These are phyloP conservation scores for Kwoniella shandongensis DNA, from an alignment of 768 basidiomycete genomes.

Conservation along the genomic window DNA sequence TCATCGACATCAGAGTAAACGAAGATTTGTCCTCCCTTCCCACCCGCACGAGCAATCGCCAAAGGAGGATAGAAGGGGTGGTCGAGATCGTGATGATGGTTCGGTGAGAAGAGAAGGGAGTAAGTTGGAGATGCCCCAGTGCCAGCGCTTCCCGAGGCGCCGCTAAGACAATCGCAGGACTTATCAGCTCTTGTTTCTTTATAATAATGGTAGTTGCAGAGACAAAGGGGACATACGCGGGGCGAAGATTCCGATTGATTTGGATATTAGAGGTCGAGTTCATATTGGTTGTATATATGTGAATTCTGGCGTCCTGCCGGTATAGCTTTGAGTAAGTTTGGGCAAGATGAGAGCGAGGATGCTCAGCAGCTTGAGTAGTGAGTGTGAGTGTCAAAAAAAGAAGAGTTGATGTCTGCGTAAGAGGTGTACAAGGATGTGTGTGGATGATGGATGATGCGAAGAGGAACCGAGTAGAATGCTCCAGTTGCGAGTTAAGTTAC, in stretches of 20 bases:
- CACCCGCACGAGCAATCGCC: slow-evolving; percentile 47
- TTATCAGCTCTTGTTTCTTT: neutral
- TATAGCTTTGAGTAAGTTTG: too few relatives aligned
- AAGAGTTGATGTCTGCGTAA: too few relatives aligned
- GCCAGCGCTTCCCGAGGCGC: slow-evolving; percentile 41
- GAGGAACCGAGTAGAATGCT: too few relatives aligned
- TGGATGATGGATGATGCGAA: neutral
- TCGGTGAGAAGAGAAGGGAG: slow-evolving; percentile 21
- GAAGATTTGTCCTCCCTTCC: slow-evolving; percentile 44
- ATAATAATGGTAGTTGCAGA: neutral
- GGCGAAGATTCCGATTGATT: slow-evolving; percentile 41
- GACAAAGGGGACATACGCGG: slow-evolving; percentile 35
- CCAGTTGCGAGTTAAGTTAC: too few relatives aligned
- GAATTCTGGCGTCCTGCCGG: slow-evolving; percentile 22
- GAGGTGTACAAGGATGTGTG: too few relatives aligned
- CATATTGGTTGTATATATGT: slow-evolving; percentile 15
- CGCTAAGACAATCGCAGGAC: slow-evolving; percentile 20
- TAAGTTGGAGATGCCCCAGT: slow-evolving; percentile 28
- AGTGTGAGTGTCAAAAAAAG: too few relatives aligned
- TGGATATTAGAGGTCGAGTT: slow-evolving; percentile 10
- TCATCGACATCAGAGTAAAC: slow-evolving; percentile 39
- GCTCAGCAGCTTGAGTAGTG: too few relatives aligned
- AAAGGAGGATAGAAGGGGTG: slow-evolving; percentile 32
- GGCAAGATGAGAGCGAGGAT: neutral
- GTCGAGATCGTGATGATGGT: slow-evolving; percentile 31